A percentile compares a stretch with the other conserved stretches of the same genome.
Conservation (phyloP, 2,329 filamentous ascomycete genomes). For the Hypoxylon sp. region DNA sequence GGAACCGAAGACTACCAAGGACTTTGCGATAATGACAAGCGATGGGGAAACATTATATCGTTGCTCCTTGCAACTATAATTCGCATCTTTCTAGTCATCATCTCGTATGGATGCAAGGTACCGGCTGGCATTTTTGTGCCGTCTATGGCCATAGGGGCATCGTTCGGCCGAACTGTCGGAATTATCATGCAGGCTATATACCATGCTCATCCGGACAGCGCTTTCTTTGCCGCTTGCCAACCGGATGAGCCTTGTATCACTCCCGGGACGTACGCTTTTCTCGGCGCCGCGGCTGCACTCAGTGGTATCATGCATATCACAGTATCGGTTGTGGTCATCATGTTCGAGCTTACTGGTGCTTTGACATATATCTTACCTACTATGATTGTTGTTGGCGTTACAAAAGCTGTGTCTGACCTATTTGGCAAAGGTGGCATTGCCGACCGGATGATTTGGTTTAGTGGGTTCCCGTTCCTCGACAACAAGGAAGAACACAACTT, state of each 20-base stretch:
- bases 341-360: slow-evolving; percentile 99
- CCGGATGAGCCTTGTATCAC: slow-evolving; percentile 97
- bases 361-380: slow-evolving; percentile 97
- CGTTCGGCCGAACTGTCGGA: slow-evolving; percentile 93
- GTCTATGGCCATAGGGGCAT: slow-evolving; percentile 96
- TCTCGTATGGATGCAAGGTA: slow-evolving; percentile 98
- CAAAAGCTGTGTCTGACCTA: slow-evolving; percentile 90
- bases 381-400: slow-evolving; percentile 98
- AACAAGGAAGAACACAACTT: slow-evolving; percentile 98
- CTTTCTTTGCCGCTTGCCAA: slow-evolving; percentile 89
- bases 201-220: slow-evolving; percentile 83
- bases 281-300: slow-evolving; percentile 91
- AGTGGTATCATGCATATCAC: slow-evolving; percentile 99
- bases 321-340: slow-evolving; percentile 96
- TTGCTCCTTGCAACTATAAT: slow-evolving; percentile 84
- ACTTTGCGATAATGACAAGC: slow-evolving; percentile 84
- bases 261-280: slow-evolving; percentile 95
- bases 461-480: slow-evolving; percentile 95
- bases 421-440: slow-evolving; percentile 98
- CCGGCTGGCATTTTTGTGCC: slow-evolving; percentile 98
- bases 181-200: slow-evolving; percentile 93
- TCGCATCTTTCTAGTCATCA: slow-evolving; percentile 87
- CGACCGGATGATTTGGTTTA: slow-evolving; percentile 99
- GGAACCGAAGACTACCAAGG: slow-evolving; percentile 89
- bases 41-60: slow-evolving; percentile 84